A percentile compares a stretch with the other conserved stretches of the same genome.
These are phyloP conservation scores for Chaetoceros tenuissimus DNA, from an alignment of 108 stramenopile species.

Conservation along the genomic window DNA sequence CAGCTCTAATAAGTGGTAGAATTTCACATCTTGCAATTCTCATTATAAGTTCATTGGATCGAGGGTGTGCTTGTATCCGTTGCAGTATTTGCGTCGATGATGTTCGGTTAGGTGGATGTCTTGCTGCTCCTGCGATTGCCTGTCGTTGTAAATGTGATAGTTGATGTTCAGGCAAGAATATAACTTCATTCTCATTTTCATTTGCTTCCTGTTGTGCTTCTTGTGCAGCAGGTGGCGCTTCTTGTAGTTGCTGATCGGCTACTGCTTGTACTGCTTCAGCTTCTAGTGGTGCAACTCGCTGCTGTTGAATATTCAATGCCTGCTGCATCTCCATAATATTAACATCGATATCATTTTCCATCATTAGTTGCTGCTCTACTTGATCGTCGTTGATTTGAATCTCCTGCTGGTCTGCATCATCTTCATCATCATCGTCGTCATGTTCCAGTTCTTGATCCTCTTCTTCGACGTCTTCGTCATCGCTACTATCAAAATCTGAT, in stretches of 20 bases:
- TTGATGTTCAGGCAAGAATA: background rate
- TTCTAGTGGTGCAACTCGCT: background rate
- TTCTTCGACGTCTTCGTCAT: background rate
- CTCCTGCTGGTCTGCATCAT: background rate
- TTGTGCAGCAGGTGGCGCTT: too few relatives aligned
- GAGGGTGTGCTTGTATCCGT: background rate
- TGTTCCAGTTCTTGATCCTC: background rate
- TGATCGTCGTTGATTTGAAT: background rate
- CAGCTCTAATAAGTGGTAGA: slow-evolving; percentile 1
- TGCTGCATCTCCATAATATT: background rate
- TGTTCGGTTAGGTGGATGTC: background rate
- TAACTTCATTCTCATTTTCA: background rate
- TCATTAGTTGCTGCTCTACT: background rate
- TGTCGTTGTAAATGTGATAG: too few relatives aligned
- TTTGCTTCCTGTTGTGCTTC: background rate
- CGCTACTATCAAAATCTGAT: background rate
- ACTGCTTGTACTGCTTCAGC: background rate
- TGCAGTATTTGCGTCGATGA: background rate
- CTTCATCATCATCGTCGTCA: background rate
- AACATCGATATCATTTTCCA: background rate
- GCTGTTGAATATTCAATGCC: background rate
- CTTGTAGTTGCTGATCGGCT: too few relatives aligned
- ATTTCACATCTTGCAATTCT: slow-evolving; percentile 1
- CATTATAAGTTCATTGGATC: background rate
- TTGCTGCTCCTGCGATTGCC: background rate